Base-by-base conservation (phyloP, 192 early-diverging fungal genomes). In the Backusella parvicylindrica region DNA sequence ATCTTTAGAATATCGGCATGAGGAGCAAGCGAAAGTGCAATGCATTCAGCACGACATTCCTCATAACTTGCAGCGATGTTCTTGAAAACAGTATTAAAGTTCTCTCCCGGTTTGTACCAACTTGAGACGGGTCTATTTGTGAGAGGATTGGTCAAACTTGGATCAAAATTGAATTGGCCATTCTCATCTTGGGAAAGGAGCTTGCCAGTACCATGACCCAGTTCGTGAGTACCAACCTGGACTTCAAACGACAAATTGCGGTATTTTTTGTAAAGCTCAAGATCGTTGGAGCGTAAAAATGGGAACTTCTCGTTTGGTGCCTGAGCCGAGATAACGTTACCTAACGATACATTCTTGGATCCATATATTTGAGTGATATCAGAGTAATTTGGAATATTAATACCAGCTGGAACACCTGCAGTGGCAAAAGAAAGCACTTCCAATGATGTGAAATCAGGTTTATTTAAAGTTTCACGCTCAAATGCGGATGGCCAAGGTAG, bases 301-400 rank as follows among this genome's bases (percentile, higher is more conserved):
- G 84, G 81, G 67, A 83, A 72, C 47, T 84, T 86, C 37, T 83
- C 84, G 38, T 72, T 79, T 1, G 85, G 81, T 16, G 84, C 68
- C 38, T 82, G 79, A 2, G 86, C 88, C 47, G 72, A 83, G 64
- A 88, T 41, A 2, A 89, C 80, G 68, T 89, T 89, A 6, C 84
- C 87, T 12, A 89, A 73, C 0, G 88, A 89, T 13, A 89, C 88
- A 68, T 89, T 89, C 78, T 89, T 89, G 68, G 89, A 89, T 0
- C 87, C 88, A 43, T 89, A 79, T 1, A 68, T 49, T 60, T 78
- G 77, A 5, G 77, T 78, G 31, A 78, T 72, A 68, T 87, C 75
- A 26, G 85, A 71, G 60, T 88, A 86, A 37, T 84, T 84, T 21
- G 83, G 83, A 60, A 84, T 84, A 70, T 84, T 84, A n/a, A 83